Evolutionary conservation across 2,329 filamentous ascomycete species (phyloP).

Genomic region (Periconia sp.): DNA sequence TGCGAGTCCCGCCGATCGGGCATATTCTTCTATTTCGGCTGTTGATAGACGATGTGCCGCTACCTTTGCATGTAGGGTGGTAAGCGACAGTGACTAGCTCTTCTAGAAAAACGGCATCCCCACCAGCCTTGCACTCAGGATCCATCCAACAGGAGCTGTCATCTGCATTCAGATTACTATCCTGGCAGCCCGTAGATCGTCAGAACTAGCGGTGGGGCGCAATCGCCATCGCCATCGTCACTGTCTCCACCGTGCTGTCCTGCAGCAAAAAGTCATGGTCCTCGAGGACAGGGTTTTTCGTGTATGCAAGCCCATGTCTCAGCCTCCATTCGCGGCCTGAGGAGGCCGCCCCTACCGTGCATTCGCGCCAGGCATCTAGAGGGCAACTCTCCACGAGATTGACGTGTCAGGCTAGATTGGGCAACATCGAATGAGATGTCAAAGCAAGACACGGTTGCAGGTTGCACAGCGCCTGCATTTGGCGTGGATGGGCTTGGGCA

Average conservation of each 20-base stretch:
- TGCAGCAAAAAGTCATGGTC: background rate
- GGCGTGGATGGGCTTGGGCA: background rate
- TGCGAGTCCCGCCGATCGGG: too few relatives aligned
- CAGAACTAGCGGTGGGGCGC: background rate
- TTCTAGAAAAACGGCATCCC: too few relatives aligned
- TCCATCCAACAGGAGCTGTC: background rate
- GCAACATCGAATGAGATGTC: constrained; percentile 1
- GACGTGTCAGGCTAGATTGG: constrained; percentile 1
- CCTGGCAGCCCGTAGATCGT: background rate
- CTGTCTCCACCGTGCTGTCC: background rate
- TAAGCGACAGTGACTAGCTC: too few relatives aligned
- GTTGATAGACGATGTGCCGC: too few relatives aligned
- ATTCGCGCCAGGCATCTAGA: background rate
- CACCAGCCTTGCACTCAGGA: too few relatives aligned
- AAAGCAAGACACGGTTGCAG: background rate
- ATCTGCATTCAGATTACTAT: constrained; percentile 1
- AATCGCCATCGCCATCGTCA: background rate
- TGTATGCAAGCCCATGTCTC: constrained; percentile 15
- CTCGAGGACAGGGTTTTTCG: too few relatives aligned
- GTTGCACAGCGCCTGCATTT: background rate
- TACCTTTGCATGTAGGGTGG: too few relatives aligned
- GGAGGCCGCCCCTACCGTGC: constrained; percentile 1
- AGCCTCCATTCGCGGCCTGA: constrained; percentile 13
- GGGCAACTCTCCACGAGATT: background rate
- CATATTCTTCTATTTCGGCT: too few relatives aligned